Evolutionary conservation across 2,329 filamentous ascomycete genomes (phyloP).

Genomic region (Lachnellula arida): DNA sequence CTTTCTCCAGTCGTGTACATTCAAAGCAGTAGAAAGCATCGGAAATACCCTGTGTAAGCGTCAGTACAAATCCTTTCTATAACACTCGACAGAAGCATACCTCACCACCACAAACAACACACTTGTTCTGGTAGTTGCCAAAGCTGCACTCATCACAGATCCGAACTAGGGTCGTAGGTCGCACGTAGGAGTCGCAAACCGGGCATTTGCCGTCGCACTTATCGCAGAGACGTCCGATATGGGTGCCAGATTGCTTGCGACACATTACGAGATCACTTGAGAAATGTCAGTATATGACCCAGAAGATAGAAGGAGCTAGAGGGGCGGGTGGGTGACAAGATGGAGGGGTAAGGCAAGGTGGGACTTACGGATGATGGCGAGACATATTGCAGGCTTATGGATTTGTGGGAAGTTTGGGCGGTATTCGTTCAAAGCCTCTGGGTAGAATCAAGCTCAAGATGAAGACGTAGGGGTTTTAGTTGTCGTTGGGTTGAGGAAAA

Average conservation of each 20-base stretch:
- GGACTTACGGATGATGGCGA: slow-evolving; percentile 62
- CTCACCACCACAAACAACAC: slow-evolving; percentile 95
- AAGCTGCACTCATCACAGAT: slow-evolving; percentile 99
- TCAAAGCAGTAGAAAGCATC: slow-evolving; percentile 99
- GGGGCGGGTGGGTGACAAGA: neutral
- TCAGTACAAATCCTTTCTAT: slow-evolving; percentile 6
- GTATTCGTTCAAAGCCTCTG: neutral
- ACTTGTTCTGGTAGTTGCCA: slow-evolving; percentile 99
- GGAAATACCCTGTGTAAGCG: slow-evolving; percentile 64
- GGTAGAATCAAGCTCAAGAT: slow-evolving; percentile 1
- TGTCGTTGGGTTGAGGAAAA: neutral
- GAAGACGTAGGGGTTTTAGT: neutral
- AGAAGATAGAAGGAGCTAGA: neutral
- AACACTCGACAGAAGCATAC: slow-evolving; percentile 7
- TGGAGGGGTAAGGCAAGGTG: neutral
- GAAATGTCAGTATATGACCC: slow-evolving; percentile 11
- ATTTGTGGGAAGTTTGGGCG: neutral
- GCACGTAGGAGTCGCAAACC: slow-evolving; percentile 98
- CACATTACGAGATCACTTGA: slow-evolving; percentile 95
- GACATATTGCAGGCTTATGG: slow-evolving; percentile 23
- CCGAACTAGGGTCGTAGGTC: slow-evolving; percentile 91
- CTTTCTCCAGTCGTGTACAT: slow-evolving; percentile 94
- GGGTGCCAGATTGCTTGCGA: slow-evolving; percentile 95
- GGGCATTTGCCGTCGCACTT: slow-evolving; percentile 99
- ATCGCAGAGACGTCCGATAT: slow-evolving; percentile 97